These are phyloP conservation scores for Cystofilobasidium macerans DNA, from an alignment of 768 basidiomycete genomes.

Conservation along the genomic window DNA sequence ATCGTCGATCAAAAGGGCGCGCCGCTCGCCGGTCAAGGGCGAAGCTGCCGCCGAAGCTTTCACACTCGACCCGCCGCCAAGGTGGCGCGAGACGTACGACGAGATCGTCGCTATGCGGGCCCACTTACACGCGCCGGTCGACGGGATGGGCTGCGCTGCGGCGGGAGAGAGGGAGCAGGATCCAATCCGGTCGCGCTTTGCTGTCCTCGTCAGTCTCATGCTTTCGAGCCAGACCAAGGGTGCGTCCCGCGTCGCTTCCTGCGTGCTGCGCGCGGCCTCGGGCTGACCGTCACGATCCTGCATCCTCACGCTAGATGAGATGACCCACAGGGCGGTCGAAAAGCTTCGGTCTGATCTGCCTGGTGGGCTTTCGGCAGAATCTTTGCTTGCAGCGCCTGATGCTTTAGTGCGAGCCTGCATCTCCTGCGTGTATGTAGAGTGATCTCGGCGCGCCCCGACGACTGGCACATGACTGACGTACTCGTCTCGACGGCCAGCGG, in stretches of 20 bases:
- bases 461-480: not conserved
- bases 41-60: not conserved
- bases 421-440: not conserved
- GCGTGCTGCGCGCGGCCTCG: not conserved
- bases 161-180: not conserved
- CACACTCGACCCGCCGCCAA: not conserved
- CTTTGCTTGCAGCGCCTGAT: slow-evolving; percentile 2
- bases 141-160: slow-evolving; percentile 18
- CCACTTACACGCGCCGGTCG: slow-evolving; percentile 10
- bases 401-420: slow-evolving; percentile 1
- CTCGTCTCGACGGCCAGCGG: not conserved
- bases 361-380: slow-evolving; percentile 3
- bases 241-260: not conserved
- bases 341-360: slow-evolving; percentile 7
- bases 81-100: slow-evolving; percentile 7
- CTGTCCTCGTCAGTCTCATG: slow-evolving; percentile 11
- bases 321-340: slow-evolving; percentile 16
- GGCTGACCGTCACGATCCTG: not conserved
- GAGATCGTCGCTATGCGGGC: not conserved
- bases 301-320: slow-evolving; percentile 20
- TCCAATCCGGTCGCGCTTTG: slow-evolving; percentile 5
- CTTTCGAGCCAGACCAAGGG: slow-evolving; percentile 19
- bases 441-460: not conserved
- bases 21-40: not conserved
- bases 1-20: not conserved